Evolutionary conservation across 1,139 yeast genomes (phyloP).

Genomic region (Candida neerlandica): DNA sequence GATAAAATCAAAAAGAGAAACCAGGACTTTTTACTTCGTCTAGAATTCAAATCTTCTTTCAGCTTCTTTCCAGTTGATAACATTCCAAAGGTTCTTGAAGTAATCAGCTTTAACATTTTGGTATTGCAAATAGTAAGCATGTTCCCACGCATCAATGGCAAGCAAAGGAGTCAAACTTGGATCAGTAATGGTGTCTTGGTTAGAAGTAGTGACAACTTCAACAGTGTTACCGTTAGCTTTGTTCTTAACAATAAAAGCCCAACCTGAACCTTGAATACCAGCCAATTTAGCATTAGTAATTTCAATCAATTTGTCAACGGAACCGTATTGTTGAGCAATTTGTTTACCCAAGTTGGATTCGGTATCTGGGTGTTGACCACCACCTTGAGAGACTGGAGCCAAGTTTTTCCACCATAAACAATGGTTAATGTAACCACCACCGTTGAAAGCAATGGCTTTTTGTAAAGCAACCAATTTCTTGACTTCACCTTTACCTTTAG

Average conservation of each 20-base stretch:
- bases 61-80: conserved; percentile 95
- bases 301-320: conserved; percentile 69
- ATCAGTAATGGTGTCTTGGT: conserved; percentile 88
- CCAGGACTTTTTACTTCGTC: background rate
- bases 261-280: conserved; percentile 95
- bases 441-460: conserved; percentile 87
- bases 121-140: conserved; percentile 95
- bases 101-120: conserved; percentile 93
- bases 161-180: conserved; percentile 69
- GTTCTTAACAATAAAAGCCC: conserved; percentile 95
- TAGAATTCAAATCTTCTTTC: conserved; percentile 54
- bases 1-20: no score
- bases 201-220: conserved; percentile 83
- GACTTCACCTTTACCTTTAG: conserved; percentile 64
- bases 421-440: conserved; percentile 93
- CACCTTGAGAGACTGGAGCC: conserved; percentile 80
- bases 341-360: conserved; percentile 62
- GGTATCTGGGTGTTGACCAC: conserved; percentile 77
- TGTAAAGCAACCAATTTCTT: conserved; percentile 72
- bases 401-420: conserved; percentile 88
- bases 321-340: conserved; percentile 70
- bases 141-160: conserved; percentile 99
- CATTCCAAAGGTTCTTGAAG: conserved; percentile 96
- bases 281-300: conserved; percentile 80
- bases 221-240: conserved; percentile 72